These are phyloP conservation scores for Ascochyta lentis DNA, from an alignment of 2,329 filamentous ascomycete species.

Conservation along the genomic window DNA sequence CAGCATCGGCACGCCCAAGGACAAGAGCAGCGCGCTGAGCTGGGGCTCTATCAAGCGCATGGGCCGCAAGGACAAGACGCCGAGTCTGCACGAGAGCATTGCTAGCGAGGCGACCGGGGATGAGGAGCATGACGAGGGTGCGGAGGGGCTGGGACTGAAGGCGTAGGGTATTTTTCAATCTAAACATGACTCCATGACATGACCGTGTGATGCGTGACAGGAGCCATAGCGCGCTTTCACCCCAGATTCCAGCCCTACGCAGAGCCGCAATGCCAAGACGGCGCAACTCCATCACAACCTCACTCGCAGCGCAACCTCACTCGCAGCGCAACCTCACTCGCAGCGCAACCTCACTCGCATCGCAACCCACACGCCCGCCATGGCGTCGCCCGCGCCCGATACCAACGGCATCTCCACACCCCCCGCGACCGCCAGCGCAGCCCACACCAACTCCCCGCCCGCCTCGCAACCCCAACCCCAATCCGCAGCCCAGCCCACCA, in stretches of 20 bases:
- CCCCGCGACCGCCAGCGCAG: conserved; percentile 40
- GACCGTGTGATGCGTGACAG: no score
- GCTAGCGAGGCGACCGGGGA: conserved; percentile 50
- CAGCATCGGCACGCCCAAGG: conserved; percentile 47
- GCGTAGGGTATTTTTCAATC: conserved; percentile 3
- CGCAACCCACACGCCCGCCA: conserved; percentile 23
- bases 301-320: conserved; percentile 4
- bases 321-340: conserved; percentile 4
- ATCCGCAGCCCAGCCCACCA: conserved; percentile 21
- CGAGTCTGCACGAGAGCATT: conserved; percentile 56
- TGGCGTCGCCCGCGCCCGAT: conserved; percentile 49
- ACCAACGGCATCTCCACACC: conserved; percentile 51
- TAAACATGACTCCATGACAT: no score
- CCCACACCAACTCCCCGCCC: conserved; percentile 40
- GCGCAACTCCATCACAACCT: conserved; percentile 2
- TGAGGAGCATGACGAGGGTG: conserved; percentile 48
- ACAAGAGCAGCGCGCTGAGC: conserved; percentile 48
- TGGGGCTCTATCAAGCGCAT: conserved; percentile 56
- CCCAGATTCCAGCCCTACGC: conserved; percentile 24
- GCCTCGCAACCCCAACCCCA: conserved; percentile 36
- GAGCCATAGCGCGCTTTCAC: conserved; percentile 11
- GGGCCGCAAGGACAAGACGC: conserved; percentile 54
- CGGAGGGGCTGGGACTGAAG: conserved; percentile 18
- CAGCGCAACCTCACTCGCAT: conserved; percentile 4
- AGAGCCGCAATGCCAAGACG: conserved; percentile 23